Base-by-base conservation (phyloP, 768 basidiomycete genomes). In the Melanogaster broomeanus region DNA sequence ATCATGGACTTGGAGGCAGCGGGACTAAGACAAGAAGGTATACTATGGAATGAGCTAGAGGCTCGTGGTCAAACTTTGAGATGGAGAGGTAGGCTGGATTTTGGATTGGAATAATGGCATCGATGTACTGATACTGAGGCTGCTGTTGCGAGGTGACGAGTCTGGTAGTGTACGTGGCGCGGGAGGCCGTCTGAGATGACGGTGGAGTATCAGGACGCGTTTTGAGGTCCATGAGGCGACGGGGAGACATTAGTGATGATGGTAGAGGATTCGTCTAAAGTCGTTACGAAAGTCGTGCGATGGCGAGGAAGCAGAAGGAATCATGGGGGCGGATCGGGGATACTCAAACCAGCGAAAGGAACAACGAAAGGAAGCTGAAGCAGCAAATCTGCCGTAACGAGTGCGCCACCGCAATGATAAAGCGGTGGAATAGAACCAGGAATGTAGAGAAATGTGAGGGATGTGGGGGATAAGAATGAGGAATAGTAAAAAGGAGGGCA, bases 271-370 rank as follows among this genome's bases (percentile, higher is more conserved):
- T 52, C 50, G 52, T 58, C 58, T 35, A 47, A 37, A 31, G 43
- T 61, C 51, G 53, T 57, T 35, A 59, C 57, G 59, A 58, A 53
- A 44, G 59, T 42, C 52, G n/a, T 62, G 67, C 50, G 62, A 52
- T 45, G 64, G 63, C 37, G 57, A 56, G 55, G 61, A 65, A 51
- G 55, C 28, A 42, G 61, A 59, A 54, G 48, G 31, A 41, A 42
- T 51, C 69, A 70, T 70, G 53, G 51, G 24, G 57, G 62, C 35
- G 63, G 56, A 63, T 68, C 66, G 53, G 58, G 53, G 48, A 56
- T 16, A 51, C 57, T 54, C 44, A 19, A 57, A 51, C 3, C 27
- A 43, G 53, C 52, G 48, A 53, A 42, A 44, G 42, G 47, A 58
- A 53, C 44, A 47, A 28, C 44, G n/a, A 51, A 51, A 51, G 43